Evolutionary conservation across 1,139 yeast genomes (phyloP), one percentile per base, ranked within the genome.

Genomic region (Maudiozyma humilis): DNA sequence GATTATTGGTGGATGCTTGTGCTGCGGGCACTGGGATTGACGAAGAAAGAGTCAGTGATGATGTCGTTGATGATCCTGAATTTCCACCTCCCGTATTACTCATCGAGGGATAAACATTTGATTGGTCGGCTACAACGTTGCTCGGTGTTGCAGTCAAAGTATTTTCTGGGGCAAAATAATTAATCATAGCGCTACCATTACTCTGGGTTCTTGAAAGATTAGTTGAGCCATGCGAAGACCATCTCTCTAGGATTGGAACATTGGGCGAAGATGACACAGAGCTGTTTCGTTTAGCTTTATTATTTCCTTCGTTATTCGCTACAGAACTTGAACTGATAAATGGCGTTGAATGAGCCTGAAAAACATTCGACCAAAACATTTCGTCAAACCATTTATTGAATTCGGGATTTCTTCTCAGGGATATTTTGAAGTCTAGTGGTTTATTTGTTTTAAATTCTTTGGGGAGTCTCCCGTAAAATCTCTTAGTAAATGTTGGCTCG

Each of bases 311-410:
- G n/a, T 18, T 39, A 4, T 27, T 15, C 13, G 33, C 14, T 4
- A 27, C 12, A 14, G 37, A 30, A 23, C 19, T 35, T n/a, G 19
- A 10, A 16, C 40, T 38, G 2, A 12, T 25, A 32, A 45, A 49
- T 14, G 46, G 44, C 17, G 37, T 30, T 7, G 51, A 49, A 43
- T 64, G 61, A 19, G 57, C 49, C 46, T 74, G 72, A 57, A 76
- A 85, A 0, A 85, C 72, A 43, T 72, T 69, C 1, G 82, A 77
- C 79, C 88, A 85, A 30, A 85, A 57, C 14, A 83, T 66, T 13
- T 84, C 75, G 38, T 75, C 70, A 58, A 85, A 81, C 95, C 95
- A 87, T 0, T 89, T 88, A 32, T 84, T 67, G 0, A 91, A 77
- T 7, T 73, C 55, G 3, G 35, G 16, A 32, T 52, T 51, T 18